Evolutionary conservation across 306 rosid genomes (phyloP), one percentile per base, ranked within the genome.

Genomic region (Ziziphus jujuba): DNA sequence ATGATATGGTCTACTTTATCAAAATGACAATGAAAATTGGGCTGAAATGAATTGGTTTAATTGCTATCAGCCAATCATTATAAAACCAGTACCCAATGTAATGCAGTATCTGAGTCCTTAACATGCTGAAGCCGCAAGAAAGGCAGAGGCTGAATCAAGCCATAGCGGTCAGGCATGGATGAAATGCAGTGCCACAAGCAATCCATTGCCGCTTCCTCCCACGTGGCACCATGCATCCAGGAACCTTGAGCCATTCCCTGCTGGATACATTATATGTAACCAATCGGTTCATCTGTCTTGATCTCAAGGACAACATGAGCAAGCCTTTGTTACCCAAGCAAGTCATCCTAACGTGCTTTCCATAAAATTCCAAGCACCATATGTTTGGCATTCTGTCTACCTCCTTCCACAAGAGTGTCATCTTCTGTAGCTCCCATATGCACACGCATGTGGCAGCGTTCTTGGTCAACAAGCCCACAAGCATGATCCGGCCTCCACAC

Each of bases 311-410:
- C 78, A 92, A 65, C 98, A 92, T 84, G 80, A 92, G 95, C 83
- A 89, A 77, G 77, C 95, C 96, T 78, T 77, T 85, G 92, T 89
- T 92, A 61, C 96, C 98, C 74, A 89, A 72, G 95, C 96, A 92
- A 74, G 80, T 85, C 98, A 92, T 92, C 65, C 84, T 75, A 69
- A 89, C 87, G 95, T 82, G 92, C 98, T 92, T 92, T 78, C 96
- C 98, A 65, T 92, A 92, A 75, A 87, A 92, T 74, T 92, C 98
- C 84, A 92, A 89, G 98, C 98, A 92, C 98, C 91, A 87, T 66
- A 73, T 63, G 72, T 87, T 91, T 91, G 98, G 98, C 98, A 92
- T 92, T 92, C 98, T 92, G 96, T 92, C 98, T 76, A 92, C 98
- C 98, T 91, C 98, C 95, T 89, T 92, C 98, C 98, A 92, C 76